phyloP scores from a whole-genome alignment of 306 rosid species.

The Bauhinia variegata region DNA sequence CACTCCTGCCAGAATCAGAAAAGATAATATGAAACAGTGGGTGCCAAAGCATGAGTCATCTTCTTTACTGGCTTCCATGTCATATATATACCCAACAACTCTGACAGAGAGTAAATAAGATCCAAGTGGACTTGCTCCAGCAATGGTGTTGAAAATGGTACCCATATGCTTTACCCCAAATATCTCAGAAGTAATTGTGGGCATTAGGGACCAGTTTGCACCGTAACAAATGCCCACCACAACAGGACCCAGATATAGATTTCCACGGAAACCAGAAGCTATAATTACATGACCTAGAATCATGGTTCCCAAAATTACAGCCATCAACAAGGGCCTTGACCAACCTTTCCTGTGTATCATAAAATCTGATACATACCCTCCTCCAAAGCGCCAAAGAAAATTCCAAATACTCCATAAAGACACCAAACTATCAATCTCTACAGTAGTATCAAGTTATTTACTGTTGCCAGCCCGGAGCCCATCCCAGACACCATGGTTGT shows the following conservation, averaged over 20 bases:
- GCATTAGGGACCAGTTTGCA: constrained; percentile 93
- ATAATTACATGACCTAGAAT: constrained; percentile 65
- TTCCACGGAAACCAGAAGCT: constrained; percentile 72
- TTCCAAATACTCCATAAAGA: constrained; percentile 96
- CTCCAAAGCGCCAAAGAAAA: constrained; percentile 90
- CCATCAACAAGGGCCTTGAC: constrained; percentile 76
- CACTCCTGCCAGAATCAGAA: constrained; percentile 70
- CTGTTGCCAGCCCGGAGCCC: constrained; percentile 78
- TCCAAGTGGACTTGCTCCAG: constrained; percentile 81
- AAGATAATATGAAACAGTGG: constrained; percentile 74
- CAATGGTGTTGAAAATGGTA: constrained; percentile 81
- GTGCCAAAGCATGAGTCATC: constrained; percentile 61
- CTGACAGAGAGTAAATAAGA: constrained; percentile 80
- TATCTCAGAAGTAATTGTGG: constrained; percentile 78
- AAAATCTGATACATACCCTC: constrained; percentile 74
- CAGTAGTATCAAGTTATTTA: constrained; percentile 73
- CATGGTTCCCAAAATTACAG: constrained; percentile 56
- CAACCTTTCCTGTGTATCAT: constrained; percentile 69
- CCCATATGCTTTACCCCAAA: constrained; percentile 87
- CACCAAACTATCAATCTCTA: constrained; percentile 63
- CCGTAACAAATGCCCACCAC: constrained; percentile 87
- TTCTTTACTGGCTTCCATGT: constrained; percentile 51
- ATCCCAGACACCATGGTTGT: constrained; percentile 75
- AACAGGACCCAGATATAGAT: constrained; percentile 72
- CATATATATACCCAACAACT: constrained; percentile 78